Evolutionary conservation across 495 filamentous ascomycete genomes (phyloP).

Genomic region (Pyrenopolyporus hunteri): DNA sequence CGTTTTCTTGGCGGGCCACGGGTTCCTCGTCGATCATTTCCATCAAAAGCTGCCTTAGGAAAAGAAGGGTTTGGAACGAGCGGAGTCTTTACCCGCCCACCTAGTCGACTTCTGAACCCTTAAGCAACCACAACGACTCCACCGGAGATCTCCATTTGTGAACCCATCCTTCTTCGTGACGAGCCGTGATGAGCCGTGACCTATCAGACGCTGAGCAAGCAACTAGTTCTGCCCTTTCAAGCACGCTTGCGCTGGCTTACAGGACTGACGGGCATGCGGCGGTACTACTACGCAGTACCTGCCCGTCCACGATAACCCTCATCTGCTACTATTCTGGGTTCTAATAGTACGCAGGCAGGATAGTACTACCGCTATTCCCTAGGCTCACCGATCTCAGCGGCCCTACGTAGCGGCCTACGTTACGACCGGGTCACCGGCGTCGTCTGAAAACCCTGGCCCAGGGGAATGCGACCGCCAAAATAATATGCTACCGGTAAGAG

Average conservation of each 20-base stretch:
- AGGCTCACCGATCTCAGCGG: conserved; percentile 12
- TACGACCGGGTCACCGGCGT: too few relatives aligned
- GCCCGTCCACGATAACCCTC: conserved; percentile 28
- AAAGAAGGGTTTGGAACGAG: conserved; percentile 35
- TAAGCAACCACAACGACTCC: conserved; percentile 36
- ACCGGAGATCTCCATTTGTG: conserved; percentile 37
- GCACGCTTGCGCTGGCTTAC: conserved; percentile 3
- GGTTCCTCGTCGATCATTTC: conserved; percentile 35
- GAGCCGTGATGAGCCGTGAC: conserved; percentile 38
- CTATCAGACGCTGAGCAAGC: conserved; percentile 26
- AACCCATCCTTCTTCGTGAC: conserved; percentile 35
- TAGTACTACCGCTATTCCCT: conserved; percentile 7
- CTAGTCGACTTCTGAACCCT: conserved; percentile 38
- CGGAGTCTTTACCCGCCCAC: conserved; percentile 41
- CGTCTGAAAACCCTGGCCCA: too few relatives aligned
- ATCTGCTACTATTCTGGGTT: conserved; percentile 22
- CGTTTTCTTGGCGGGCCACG: conserved; percentile 37
- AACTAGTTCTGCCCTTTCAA: conserved; percentile 15
- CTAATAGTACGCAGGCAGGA: conserved; percentile 2
- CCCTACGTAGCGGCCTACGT: not conserved
- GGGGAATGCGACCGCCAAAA: conserved; percentile 20
- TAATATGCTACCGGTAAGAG: conserved; percentile 6
- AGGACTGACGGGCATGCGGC: conserved; percentile 5
- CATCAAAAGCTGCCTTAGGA: conserved; percentile 15
- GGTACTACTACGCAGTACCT: conserved; percentile 6